Evolutionary conservation across 1,284 basidiomycete species (phyloP).

Genomic region (Trichosporon inkin): DNA sequence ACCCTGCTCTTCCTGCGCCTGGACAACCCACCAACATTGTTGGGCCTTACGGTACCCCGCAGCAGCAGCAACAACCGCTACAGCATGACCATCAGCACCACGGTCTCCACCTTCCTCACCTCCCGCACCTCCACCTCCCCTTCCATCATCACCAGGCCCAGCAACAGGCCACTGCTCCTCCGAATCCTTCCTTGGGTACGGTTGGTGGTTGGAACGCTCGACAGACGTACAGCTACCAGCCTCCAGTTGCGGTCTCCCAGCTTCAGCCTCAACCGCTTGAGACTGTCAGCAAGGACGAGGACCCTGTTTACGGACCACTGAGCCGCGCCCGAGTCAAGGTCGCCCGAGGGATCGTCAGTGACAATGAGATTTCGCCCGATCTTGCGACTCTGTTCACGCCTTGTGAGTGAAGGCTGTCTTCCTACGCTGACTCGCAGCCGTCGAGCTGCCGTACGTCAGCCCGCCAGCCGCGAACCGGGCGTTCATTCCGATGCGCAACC

Average conservation of each 20-base stretch:
- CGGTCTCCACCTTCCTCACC: not conserved
- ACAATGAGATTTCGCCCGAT: conserved; percentile 43
- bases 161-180: not conserved
- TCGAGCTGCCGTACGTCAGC: conserved; percentile 24
- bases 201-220: not conserved
- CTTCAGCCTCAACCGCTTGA: conserved; percentile 36
- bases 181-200: not conserved
- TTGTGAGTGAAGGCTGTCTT: conserved; percentile 21
- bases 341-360: conserved; percentile 33
- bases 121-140: conserved; percentile 1
- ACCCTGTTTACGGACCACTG: conserved; percentile 42
- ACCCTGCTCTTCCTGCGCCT: conserved; percentile 5
- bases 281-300: conserved; percentile 38
- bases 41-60: not conserved
- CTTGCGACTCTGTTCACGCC: conserved; percentile 26
- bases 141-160: conserved; percentile 7
- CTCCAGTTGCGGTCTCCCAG: not conserved
- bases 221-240: conserved; percentile 8
- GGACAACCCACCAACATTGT: not conserved
- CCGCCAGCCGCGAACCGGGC: conserved; percentile 21
- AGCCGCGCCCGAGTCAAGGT: conserved; percentile 38
- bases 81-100: not conserved
- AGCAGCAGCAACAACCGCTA: not conserved
- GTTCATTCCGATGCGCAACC: conserved; percentile 28
- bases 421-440: conserved; percentile 18